These are phyloP conservation scores for Clarireedia homoeocarpa DNA, from an alignment of 2,329 filamentous ascomycete genomes.

Conservation along the genomic window DNA sequence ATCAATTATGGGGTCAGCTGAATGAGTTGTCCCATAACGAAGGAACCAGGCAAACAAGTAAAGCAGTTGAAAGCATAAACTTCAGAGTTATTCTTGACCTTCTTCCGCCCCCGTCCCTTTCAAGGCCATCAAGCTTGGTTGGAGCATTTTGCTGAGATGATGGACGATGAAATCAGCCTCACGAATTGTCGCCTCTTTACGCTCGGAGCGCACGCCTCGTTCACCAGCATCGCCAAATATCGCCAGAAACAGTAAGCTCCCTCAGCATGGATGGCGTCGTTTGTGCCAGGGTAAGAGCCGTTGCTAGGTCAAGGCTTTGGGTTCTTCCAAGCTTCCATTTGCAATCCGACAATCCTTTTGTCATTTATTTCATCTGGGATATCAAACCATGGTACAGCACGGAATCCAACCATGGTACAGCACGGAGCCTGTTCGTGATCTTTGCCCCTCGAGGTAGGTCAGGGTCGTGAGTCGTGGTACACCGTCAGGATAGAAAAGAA, in stretches of 20 bases:
- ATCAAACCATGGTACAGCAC: not conserved
- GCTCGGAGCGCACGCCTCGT: not conserved
- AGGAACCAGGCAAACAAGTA: not conserved
- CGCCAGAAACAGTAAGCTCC: conserved; percentile 2
- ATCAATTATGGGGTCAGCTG: not conserved
- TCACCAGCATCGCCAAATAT: conserved; percentile 2
- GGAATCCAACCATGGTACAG: not conserved
- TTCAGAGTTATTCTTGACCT: conserved; percentile 1
- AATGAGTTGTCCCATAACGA: conserved; percentile 1
- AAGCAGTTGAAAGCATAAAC: not conserved
- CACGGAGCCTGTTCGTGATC: not conserved
- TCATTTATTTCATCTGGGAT: not conserved
- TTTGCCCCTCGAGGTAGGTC: not conserved
- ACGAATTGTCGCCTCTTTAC: conserved; percentile 1
- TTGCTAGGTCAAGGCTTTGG: conserved; percentile 4
- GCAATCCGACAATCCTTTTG: not conserved
- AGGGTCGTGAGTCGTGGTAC: too few relatives aligned
- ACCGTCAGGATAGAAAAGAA: too few relatives aligned
- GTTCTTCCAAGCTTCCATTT: not conserved
- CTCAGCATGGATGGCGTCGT: not conserved
- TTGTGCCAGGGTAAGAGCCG: conserved; percentile 6
- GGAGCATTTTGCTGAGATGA: not conserved
- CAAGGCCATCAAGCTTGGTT: not conserved
- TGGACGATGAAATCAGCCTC: conserved; percentile 1
- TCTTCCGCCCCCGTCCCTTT: not conserved